phyloP scores from a whole-genome alignment of 371 early-diverging fungal species.

The Blakeslea trispora region DNA sequence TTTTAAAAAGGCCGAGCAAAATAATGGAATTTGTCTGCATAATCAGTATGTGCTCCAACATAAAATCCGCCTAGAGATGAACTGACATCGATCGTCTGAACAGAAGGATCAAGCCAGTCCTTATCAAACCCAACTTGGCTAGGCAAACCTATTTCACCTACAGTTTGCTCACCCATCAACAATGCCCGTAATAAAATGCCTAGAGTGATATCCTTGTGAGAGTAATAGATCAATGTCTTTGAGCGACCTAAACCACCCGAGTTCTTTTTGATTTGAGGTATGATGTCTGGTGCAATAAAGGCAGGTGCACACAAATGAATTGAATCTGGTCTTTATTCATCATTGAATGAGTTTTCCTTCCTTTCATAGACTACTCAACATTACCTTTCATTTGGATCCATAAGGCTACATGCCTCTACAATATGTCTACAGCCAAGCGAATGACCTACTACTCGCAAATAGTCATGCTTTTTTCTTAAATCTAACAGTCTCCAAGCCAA shows the following conservation, averaged over 20 bases:
- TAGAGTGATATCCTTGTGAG: constrained; percentile 44
- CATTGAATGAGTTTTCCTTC: no score
- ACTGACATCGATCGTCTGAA: constrained; percentile 38
- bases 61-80: constrained; percentile 44
- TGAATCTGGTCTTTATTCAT: constrained; percentile 51
- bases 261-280: constrained; percentile 25
- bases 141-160: constrained; percentile 49
- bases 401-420: constrained; percentile 45
- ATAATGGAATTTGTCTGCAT: constrained; percentile 48
- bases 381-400: constrained; percentile 41
- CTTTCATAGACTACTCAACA: no score
- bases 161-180: constrained; percentile 38
- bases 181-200: constrained; percentile 42
- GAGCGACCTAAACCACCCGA: constrained; percentile 34
- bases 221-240: constrained; percentile 44
- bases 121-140: constrained; percentile 11
- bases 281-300: constrained; percentile 36
- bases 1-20: constrained; percentile 29
- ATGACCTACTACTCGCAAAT: constrained; percentile 49
- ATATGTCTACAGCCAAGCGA: constrained; percentile 54
- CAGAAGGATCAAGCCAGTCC: constrained; percentile 32
- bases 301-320: constrained; percentile 56
- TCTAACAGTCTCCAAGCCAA: constrained; percentile 47
- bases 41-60: constrained; percentile 49
- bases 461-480: constrained; percentile 40